phyloP scores from a whole-genome alignment of 2,329 filamentous ascomycete genomes.

The Penicillium sp. region DNA sequence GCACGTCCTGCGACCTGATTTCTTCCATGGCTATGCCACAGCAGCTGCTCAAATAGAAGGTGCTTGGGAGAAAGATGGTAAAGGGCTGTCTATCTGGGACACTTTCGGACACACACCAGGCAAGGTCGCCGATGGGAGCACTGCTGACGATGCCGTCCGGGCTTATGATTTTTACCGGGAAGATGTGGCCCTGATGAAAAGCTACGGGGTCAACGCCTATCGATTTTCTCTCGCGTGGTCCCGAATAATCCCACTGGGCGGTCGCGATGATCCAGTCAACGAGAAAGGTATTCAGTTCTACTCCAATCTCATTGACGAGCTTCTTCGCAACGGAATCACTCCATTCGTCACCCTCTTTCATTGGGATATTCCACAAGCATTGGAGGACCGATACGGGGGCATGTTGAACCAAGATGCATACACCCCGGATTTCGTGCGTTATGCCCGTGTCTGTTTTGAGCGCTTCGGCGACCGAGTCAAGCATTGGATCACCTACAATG shows the following conservation, averaged over 20 bases:
- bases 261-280: conserved; percentile 74
- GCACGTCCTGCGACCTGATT: conserved; percentile 27
- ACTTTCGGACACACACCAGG: conserved; percentile 73
- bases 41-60: conserved; percentile 69
- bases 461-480: conserved; percentile 71
- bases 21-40: conserved; percentile 34
- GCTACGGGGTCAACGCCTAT: conserved; percentile 70
- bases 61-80: conserved; percentile 69
- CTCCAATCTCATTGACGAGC: conserved; percentile 71
- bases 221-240: conserved; percentile 77
- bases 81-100: conserved; percentile 80
- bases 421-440: conserved; percentile 73
- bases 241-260: conserved; percentile 76
- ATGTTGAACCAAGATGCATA: conserved; percentile 76
- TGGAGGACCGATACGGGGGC: conserved; percentile 77
- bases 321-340: conserved; percentile 70
- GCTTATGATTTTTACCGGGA: conserved; percentile 74
- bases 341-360: conserved; percentile 80
- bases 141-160: conserved; percentile 74
- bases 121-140: conserved; percentile 74
- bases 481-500: conserved; percentile 85
- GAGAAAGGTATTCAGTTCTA: conserved; percentile 75
- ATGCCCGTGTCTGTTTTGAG: conserved; percentile 74
- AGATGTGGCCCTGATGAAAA: conserved; percentile 74
- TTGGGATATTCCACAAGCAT: conserved; percentile 75